These are phyloP conservation scores for Alternaria sp. DNA, from an alignment of 2,329 filamentous ascomycete genomes.

Conservation along the genomic window DNA sequence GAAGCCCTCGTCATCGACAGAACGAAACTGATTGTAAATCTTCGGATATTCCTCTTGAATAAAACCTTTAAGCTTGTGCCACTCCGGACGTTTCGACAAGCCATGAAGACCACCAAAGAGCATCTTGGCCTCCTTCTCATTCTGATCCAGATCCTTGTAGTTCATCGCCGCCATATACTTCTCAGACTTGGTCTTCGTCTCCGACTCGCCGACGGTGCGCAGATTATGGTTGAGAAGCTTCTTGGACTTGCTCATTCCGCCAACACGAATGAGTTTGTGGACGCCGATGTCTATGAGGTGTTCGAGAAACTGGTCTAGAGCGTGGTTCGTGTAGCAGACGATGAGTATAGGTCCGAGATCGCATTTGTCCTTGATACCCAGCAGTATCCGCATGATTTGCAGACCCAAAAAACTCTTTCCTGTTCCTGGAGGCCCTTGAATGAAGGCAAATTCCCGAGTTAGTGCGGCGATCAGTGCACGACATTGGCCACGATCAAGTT, in stretches of 20 bases:
- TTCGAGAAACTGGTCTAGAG: conserved; percentile 66
- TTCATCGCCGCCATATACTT: conserved; percentile 10
- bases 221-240: conserved; percentile 60
- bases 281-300: conserved; percentile 60
- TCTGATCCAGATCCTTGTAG: conserved; percentile 22
- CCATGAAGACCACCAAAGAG: conserved; percentile 16
- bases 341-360: conserved; percentile 55
- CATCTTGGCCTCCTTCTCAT: conserved; percentile 3
- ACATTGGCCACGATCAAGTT: conserved; percentile 60
- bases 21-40: conserved; percentile 29
- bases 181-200: conserved; percentile 30
- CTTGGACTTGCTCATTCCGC: conserved; percentile 63
- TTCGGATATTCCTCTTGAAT: conserved; percentile 16
- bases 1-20: conserved; percentile 24
- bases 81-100: conserved; percentile 15
- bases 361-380: conserved; percentile 51
- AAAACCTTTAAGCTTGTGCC: conserved; percentile 24
- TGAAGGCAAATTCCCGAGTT: conserved; percentile 62
- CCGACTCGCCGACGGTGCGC: conserved; percentile 29
- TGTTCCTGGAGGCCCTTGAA: conserved; percentile 75
- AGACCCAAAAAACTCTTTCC: conserved; percentile 70
- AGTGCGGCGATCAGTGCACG: conserved; percentile 62
- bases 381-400: conserved; percentile 62
- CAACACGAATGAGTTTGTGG: conserved; percentile 66
- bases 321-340: conserved; percentile 60